Conservation (phyloP, 805 yeast species). For the Saturnispora diversa region DNA sequence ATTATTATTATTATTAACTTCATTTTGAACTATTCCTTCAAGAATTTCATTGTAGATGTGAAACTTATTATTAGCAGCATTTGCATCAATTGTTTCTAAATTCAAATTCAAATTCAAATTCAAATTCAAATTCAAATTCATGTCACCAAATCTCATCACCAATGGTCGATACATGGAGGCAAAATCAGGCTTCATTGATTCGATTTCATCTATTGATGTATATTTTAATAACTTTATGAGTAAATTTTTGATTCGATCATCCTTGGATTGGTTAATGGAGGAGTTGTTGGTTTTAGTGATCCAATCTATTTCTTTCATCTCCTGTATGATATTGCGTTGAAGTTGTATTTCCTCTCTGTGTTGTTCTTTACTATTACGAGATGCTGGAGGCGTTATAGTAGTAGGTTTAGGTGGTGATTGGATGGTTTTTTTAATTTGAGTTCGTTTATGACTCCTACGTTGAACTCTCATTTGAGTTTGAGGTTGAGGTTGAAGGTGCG, state of each 20-base stretch:
- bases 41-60: slow-evolving; percentile 3
- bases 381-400: not conserved
- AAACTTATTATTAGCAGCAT: slow-evolving; percentile 1
- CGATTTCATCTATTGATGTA: slow-evolving; percentile 14
- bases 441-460: not conserved
- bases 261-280: not conserved
- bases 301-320: slow-evolving; percentile 4
- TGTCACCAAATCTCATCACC: slow-evolving; percentile 19
- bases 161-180: slow-evolving; percentile 12
- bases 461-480: too few species aligned
- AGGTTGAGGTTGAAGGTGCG: too few species aligned
- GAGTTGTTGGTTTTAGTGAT: not conserved
- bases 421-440: not conserved
- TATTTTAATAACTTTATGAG: slow-evolving; percentile 15
- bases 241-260: slow-evolving; percentile 11
- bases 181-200: slow-evolving; percentile 18
- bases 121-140: too few species aligned
- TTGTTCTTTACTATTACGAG: not conserved
- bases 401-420: not conserved
- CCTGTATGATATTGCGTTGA: slow-evolving; percentile 1
- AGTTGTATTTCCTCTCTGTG: not conserved
- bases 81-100: slow-evolving; percentile 8
- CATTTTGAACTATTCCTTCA: not conserved
- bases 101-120: too few species aligned
- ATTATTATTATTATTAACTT: too few species aligned